Evolutionary conservation across 2,329 filamentous ascomycete species (phyloP).

Genomic region (Xenosphaeropsis pyriputrescens): DNA sequence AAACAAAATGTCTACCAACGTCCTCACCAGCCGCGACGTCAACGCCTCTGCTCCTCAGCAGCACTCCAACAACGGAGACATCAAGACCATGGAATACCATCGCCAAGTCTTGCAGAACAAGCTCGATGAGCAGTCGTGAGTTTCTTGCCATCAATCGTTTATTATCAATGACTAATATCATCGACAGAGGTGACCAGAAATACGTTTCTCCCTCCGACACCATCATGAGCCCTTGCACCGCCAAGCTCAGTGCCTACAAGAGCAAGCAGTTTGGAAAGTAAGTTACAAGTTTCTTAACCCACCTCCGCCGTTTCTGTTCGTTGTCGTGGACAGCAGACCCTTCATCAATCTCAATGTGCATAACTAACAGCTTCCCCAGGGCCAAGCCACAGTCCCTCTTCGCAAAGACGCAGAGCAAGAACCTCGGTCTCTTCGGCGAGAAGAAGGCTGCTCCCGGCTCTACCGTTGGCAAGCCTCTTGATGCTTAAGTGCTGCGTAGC

Average conservation of each 20-base stretch:
- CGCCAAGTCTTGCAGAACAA: constrained; percentile 61
- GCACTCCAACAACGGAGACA: constrained; percentile 24
- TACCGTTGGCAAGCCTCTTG: too few species aligned
- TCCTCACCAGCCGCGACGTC: constrained; percentile 51
- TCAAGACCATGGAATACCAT: constrained; percentile 64
- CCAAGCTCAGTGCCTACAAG: constrained; percentile 69
- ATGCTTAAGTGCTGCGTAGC: too few species aligned
- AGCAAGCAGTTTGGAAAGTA: constrained; percentile 71
- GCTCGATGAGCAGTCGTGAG: constrained; percentile 52
- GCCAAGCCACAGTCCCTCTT: constrained; percentile 56
- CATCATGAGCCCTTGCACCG: constrained; percentile 76
- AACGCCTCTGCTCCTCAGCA: constrained; percentile 33
- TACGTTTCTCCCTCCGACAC: constrained; percentile 79
- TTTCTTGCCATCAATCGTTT: constrained; percentile 4
- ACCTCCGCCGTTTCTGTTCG: neutral
- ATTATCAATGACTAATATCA: neutral
- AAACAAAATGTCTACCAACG: constrained; percentile 36
- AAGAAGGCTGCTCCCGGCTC: too few species aligned
- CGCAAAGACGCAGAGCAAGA: constrained; percentile 50
- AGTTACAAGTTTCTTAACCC: constrained; percentile 20
- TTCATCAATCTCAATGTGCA: too few species aligned
- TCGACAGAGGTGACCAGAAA: constrained; percentile 13
- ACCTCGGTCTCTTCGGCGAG: constrained; percentile 20
- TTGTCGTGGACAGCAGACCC: neutral
- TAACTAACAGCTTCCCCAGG: constrained; percentile 19